Base-by-base conservation (phyloP, 2,329 filamentous ascomycete species). In the Xylariaceae sp. region DNA sequence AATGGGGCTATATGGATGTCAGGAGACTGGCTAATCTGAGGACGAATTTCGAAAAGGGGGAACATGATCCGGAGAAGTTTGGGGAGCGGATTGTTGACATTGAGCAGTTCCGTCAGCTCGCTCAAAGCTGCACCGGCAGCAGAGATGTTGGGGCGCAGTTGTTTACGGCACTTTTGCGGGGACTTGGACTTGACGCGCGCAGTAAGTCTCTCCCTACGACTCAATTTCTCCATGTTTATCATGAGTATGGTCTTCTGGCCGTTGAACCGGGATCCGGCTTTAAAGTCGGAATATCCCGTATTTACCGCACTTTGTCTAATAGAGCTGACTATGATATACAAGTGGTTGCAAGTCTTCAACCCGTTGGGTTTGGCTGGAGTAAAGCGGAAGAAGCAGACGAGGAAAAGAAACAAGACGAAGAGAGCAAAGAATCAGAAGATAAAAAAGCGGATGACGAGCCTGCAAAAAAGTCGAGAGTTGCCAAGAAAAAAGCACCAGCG, bases 361-460 rank as follows among this genome's bases (percentile, higher is more conserved):
- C 92, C 0, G 76, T 90, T 18, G 94, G 94, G 0, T 96, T 95
- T 72, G 92, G 92, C 1, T 97, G 91, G 87, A 95, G 85, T 62
- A 95, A 93, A 72, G 75, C 82, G 9, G 94, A 99, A 73, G 89
- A 94, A 55, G 90, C 89, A 4, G 83, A 84, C 11, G 73, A 76
- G 1, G 80, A 81, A 65, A 82, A 42, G 37, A 13, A 10, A 11
- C 37, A 42, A 42, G 9, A 30, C 23, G 23, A 30, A 30, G 23
- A 30, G 23, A 30, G 23, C 2, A 30, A 30, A 30, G 23, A 30
- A 9, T 93, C 97, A 73, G 89, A 94, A 55, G 90, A 88, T 4
- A 83, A 84, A 10, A 73, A 76, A 1, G 80, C 81, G 65, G 82
- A 77, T 64, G 73, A 49, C 10, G 53, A 42, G 18, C 42, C 64